Percentiles rank a stretch among this genome's conserved stretches.
Evolutionary conservation across 257 asterid genomes (phyloP).

Genomic region (Eustoma russellianum): DNA sequence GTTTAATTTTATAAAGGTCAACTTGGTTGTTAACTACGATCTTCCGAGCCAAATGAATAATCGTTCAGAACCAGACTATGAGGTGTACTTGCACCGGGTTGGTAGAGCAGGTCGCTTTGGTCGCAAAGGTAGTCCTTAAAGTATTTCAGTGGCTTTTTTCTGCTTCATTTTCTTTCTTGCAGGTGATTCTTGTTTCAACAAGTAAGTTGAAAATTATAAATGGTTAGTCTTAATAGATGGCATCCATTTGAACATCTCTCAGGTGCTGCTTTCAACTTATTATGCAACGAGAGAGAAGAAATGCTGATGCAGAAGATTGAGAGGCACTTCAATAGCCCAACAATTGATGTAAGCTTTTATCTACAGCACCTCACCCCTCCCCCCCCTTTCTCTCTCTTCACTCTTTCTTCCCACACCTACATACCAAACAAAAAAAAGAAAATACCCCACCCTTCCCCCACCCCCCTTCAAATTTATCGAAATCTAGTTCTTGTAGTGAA

Average conservation of each 20-base stretch:
- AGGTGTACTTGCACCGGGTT: constrained; percentile 87
- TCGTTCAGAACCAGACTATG: constrained; percentile 68
- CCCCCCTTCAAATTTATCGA: too few relatives aligned
- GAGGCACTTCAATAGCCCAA: constrained; percentile 35
- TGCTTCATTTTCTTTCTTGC: neutral
- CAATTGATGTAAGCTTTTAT: constrained; percentile 33
- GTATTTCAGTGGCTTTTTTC: neutral
- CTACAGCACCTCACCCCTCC: too few relatives aligned
- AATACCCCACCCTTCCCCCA: neutral
- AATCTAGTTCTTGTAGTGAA: too few relatives aligned
- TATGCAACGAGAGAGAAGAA: constrained; percentile 24
- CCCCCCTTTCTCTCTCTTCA: too few relatives aligned
- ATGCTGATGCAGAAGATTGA: constrained; percentile 45
- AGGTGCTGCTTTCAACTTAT: constrained; percentile 55
- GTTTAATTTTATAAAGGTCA: constrained; percentile 43
- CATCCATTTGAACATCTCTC: constrained; percentile 1
- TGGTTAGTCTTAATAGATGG: neutral
- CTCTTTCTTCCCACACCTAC: neutral
- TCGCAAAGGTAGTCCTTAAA: constrained; percentile 56
- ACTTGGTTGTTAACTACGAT: constrained; percentile 84
- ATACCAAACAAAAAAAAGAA: neutral
- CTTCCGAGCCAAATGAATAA: constrained; percentile 45
- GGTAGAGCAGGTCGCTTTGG: constrained; percentile 99
- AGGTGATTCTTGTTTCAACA: neutral
- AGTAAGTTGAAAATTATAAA: too few relatives aligned